phyloP scores from a whole-genome alignment of 768 basidiomycete genomes.

The Suillus weaverae region DNA sequence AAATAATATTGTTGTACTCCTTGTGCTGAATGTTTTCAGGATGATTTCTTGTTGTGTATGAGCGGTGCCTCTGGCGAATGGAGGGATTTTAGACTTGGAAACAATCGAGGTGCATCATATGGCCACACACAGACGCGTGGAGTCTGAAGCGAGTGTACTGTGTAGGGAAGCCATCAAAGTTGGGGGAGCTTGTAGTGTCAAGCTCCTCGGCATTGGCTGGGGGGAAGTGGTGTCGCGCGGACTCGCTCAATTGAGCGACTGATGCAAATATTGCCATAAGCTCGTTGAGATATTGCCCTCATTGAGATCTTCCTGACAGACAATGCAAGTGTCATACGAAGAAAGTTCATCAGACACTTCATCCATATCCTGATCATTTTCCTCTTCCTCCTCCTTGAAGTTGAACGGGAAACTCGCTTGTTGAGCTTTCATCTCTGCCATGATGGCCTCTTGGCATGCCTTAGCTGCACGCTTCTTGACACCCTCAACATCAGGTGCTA shows the following conservation, averaged over 20 bases:
- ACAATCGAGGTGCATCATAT: slow-evolving; percentile 96
- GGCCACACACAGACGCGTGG: slow-evolving; percentile 86
- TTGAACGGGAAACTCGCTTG: slow-evolving; percentile 84
- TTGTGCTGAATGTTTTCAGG: slow-evolving; percentile 92
- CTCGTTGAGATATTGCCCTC: slow-evolving; percentile 67
- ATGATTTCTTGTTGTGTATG: slow-evolving; percentile 89
- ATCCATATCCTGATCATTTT: slow-evolving; percentile 50
- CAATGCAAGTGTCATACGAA: slow-evolving; percentile 92
- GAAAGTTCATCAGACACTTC: slow-evolving; percentile 46
- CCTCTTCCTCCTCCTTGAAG: slow-evolving; percentile 75
- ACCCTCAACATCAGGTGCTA: slow-evolving; percentile 55
- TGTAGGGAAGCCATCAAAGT: slow-evolving; percentile 74
- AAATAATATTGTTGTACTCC: too few relatives aligned
- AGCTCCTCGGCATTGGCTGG: slow-evolving; percentile 26
- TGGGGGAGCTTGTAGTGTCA: slow-evolving; percentile 46
- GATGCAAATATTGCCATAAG: slow-evolving; percentile 58
- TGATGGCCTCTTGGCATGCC: slow-evolving; percentile 88
- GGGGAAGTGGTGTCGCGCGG: slow-evolving; percentile 35
- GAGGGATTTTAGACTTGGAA: slow-evolving; percentile 89
- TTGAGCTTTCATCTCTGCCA: slow-evolving; percentile 94
- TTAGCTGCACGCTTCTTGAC: slow-evolving; percentile 84
- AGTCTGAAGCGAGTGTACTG: slow-evolving; percentile 82
- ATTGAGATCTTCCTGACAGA: slow-evolving; percentile 94
- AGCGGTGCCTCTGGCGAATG: slow-evolving; percentile 81
- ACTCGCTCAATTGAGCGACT: slow-evolving; percentile 62